Evolutionary conservation across 805 yeast species (phyloP).

Genomic region (Teunomyces lycoperdinae): DNA sequence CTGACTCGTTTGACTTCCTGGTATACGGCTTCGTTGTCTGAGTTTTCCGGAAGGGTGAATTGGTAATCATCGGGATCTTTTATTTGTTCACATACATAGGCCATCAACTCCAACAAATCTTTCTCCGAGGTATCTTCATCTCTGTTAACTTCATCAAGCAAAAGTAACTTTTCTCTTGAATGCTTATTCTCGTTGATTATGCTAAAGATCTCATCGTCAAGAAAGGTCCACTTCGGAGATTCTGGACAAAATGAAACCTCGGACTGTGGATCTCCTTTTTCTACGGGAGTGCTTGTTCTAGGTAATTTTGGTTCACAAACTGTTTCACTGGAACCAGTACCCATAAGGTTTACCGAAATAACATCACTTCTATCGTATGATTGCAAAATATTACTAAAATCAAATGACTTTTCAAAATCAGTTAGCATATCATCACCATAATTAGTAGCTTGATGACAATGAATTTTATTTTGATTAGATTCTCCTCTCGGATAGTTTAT

Average conservation of each 20-base stretch:
- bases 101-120: not conserved
- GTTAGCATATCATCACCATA: not conserved
- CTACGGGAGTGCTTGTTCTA: not conserved
- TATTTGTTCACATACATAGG: not conserved
- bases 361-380: not conserved
- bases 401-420: not conserved
- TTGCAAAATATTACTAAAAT: not conserved
- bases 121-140: not conserved
- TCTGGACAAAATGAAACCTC: not conserved
- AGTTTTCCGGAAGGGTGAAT: not conserved
- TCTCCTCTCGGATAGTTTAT: too few relatives aligned
- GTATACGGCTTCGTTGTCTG: not conserved
- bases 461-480: too few relatives aligned
- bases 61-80: not conserved
- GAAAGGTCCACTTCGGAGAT: not conserved
- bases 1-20: not conserved
- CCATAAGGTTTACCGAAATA: not conserved
- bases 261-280: not conserved
- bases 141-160: not conserved
- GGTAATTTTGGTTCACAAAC: not conserved
- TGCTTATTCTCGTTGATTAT: not conserved
- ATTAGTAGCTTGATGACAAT: too few relatives aligned
- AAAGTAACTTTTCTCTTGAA: not conserved
- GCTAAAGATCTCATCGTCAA: not conserved
- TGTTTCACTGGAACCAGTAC: not conserved